Evolutionary conservation across 106 monocot genomes (phyloP).

Genomic region (Apostasia ramifera): DNA sequence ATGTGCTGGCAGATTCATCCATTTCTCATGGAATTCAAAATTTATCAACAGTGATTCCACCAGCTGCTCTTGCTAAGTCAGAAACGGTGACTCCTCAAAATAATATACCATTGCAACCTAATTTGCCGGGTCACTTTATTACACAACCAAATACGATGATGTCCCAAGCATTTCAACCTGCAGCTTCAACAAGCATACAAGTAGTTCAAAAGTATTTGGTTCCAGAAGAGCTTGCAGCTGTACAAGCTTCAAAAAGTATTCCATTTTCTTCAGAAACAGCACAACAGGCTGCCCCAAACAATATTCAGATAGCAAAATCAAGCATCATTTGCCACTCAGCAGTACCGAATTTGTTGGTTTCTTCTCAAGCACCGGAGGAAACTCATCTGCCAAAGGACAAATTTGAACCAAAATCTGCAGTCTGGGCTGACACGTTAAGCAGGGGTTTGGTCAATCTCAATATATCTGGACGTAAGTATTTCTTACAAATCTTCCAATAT

Average conservation of each 20-base stretch:
- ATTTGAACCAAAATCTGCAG: slow-evolving; percentile 84
- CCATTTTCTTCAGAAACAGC: neutral
- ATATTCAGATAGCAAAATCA: slow-evolving; percentile 1
- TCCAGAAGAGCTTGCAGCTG: neutral
- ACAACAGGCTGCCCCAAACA: slow-evolving; percentile 1
- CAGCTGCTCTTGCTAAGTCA: neutral
- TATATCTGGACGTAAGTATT: slow-evolving; percentile 91
- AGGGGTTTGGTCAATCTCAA: slow-evolving; percentile 87
- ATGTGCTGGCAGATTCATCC: neutral
- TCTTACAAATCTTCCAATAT: neutral
- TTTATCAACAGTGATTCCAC: neutral
- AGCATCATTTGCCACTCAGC: neutral
- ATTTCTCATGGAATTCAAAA: neutral
- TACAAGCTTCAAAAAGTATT: neutral
- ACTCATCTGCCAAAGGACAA: slow-evolving; percentile 46
- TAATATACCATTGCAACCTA: neutral
- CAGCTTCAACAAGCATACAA: neutral
- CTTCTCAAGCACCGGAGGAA: slow-evolving; percentile 13
- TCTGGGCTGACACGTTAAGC: slow-evolving; percentile 92
- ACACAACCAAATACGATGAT: neutral
- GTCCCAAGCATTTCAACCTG: slow-evolving; percentile 3
- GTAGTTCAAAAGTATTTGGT: neutral
- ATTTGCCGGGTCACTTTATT: neutral
- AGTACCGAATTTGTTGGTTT: slow-evolving; percentile 5
- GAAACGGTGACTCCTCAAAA: neutral